Conservation (phyloP, 805 yeast species). For the Candida adriatica region DNA sequence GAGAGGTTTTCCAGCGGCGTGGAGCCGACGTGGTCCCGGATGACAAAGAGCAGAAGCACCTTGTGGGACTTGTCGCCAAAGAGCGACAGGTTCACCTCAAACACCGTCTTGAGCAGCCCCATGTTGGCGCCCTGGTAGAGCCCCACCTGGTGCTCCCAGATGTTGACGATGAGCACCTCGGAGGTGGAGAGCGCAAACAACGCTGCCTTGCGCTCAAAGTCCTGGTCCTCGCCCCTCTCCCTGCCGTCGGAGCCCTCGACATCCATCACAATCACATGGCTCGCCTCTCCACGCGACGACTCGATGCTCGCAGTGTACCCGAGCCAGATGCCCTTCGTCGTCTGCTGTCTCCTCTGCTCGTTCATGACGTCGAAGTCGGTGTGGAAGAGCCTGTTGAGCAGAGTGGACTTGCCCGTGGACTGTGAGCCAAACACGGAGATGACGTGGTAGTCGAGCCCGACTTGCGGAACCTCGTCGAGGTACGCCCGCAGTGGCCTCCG, state of each 20-base stretch:
- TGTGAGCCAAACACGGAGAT: conserved; percentile 97
- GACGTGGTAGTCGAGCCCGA: conserved; percentile 70
- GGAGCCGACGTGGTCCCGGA: conserved; percentile 84
- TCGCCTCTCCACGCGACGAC: conserved; percentile 5
- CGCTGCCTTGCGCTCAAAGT: conserved; percentile 95
- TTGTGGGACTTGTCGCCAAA: conserved; percentile 63
- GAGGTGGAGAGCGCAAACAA: conserved; percentile 89
- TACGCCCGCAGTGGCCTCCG: conserved; percentile 13
- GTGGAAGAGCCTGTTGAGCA: conserved; percentile 77
- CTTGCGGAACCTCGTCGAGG: conserved; percentile 29
- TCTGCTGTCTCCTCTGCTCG: conserved; percentile 78
- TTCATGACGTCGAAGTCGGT: conserved; percentile 93
- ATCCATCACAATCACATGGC: conserved; percentile 72
- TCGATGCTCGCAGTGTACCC: conserved; percentile 45
- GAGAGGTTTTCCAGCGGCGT: conserved; percentile 75
- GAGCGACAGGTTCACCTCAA: conserved; percentile 85
- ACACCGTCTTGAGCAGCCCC: conserved; percentile 91
- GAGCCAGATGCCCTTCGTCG: conserved; percentile 81
- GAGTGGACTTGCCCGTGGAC: conserved; percentile 92
- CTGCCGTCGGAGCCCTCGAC: conserved; percentile 99
- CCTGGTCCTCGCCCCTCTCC: conserved; percentile 97
- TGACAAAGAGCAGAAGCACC: conserved; percentile 74
- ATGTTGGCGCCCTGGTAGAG: conserved; percentile 96
- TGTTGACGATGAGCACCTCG: conserved; percentile 82
- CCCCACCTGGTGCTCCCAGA: conserved; percentile 98